A percentile compares a stretch with the other conserved stretches of the same genome.
Conservation (phyloP, 192 early-diverging fungal genomes). For the Chytriomyces sp. region DNA sequence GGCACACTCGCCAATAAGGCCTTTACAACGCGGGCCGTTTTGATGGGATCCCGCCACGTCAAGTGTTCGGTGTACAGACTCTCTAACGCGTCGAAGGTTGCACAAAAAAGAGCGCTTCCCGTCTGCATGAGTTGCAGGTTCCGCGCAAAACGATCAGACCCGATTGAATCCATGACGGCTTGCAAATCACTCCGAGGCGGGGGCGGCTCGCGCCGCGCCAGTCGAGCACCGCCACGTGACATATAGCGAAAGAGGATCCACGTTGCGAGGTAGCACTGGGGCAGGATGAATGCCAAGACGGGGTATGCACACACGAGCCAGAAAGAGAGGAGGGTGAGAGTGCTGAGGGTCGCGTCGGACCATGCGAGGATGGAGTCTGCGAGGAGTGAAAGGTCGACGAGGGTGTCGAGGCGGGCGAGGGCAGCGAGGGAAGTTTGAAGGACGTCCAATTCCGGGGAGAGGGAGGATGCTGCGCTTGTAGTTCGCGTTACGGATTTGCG, state of each 20-base stretch:
- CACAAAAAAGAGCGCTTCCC: constrained; percentile 1
- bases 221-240: not conserved
- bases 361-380: not conserved
- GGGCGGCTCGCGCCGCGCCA: not conserved
- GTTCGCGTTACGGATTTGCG: not conserved
- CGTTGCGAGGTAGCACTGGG: not conserved
- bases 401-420: not conserved
- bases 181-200: not conserved
- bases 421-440: not conserved
- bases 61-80: not conserved
- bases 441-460: not conserved
- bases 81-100: not conserved
- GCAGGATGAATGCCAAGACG: constrained; percentile 7
- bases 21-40: constrained; percentile 3
- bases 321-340: not conserved
- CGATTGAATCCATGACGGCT: constrained; percentile 1
- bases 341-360: constrained; percentile 12
- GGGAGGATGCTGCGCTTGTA: not conserved
- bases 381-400: constrained; percentile 1
- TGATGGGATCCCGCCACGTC: constrained; percentile 13
- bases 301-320: constrained; percentile 4
- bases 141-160: constrained; percentile 12
- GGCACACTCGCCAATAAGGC: not conserved
- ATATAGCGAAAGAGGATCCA: constrained; percentile 18
- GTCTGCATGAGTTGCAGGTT: constrained; percentile 16